Evolutionary conservation across 75 land plant genomes (phyloP), one percentile per base, ranked within the genome.

Genomic region (Pinus albicaulis): DNA sequence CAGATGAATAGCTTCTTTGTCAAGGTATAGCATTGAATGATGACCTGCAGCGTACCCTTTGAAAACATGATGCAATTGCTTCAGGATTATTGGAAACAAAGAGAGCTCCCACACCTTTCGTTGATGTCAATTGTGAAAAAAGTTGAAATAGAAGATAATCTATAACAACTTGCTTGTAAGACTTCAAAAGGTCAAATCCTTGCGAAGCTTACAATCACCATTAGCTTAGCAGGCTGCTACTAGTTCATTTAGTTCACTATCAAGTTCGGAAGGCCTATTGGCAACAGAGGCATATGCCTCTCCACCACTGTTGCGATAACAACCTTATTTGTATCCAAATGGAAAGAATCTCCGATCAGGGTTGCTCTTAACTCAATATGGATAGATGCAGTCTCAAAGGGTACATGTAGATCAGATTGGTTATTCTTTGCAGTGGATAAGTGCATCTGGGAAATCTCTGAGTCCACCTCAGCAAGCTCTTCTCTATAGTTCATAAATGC

Each of bases 1-100:
- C 86, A 69, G 89, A 96, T 80, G 99, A 93, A 58, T 88, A 89
- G 63, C 77, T 96, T 59, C 86, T 96, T 48, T 76, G 85, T 70
- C 94, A 88, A 79, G 97, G 92, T 55, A 76, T 96, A 23, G 80
- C 92, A 59, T 65, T 96, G 82, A 96, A 94, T 90, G 99, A 93
- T 83, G 94, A 96, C 56, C 76, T 93, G 79, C 89, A 96, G 82
- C 83, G 91, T 19, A 81, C 93, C 7, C 84, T 93, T 28, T 88
- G 87, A 11, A 93, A 87, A 73, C 94, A 93, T 86, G 97, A 96
- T 80, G 82, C 87, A 15, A 82, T 94, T 83, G 83, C 88, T 74
- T 90, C 89, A 11, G 97, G 97, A 74, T 68, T 79, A 55, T 72
- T 91, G 63, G 90, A 89, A 14, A 82, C 83, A 72, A 73, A 76